A percentile compares a stretch with the other conserved stretches of the same genome.
phyloP scores from a whole-genome alignment of 345 rosid genomes.

The Nephelium lappaceum region DNA sequence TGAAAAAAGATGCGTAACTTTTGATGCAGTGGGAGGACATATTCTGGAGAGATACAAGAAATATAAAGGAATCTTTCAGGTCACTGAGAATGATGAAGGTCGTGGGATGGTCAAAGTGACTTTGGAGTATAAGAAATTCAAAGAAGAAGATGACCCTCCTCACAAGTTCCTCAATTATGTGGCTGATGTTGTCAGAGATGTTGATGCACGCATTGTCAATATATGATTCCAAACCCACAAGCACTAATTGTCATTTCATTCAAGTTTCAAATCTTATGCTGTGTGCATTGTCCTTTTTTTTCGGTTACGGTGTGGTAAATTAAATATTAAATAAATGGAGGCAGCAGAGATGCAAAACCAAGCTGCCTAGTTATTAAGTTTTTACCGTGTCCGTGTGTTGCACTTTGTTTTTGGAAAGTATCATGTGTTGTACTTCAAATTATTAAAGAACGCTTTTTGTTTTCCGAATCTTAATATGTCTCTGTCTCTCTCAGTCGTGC shows the following conservation, averaged over 20 bases:
- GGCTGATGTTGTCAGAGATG: background rate
- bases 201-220: background rate
- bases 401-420: too few relatives aligned
- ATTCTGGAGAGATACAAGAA: conserved; percentile 31
- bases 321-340: background rate
- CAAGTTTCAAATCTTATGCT: too few relatives aligned
- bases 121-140: conserved; percentile 7
- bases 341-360: background rate
- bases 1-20: conserved; percentile 9
- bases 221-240: too few relatives aligned
- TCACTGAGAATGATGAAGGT: background rate
- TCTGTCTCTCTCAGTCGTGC: too few relatives aligned
- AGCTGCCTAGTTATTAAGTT: too few relatives aligned
- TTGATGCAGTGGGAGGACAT: conserved; percentile 32
- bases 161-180: background rate
- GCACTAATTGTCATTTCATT: too few relatives aligned
- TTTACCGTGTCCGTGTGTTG: too few relatives aligned
- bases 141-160: background rate
- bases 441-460: too few relatives aligned
- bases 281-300: too few relatives aligned
- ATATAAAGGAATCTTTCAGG: conserved; percentile 6
- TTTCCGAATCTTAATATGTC: too few relatives aligned
- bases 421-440: too few relatives aligned
- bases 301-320: background rate
- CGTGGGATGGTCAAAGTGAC: background rate